Evolutionary conservation across 1,284 basidiomycete species (phyloP).

Genomic region (Amylostereum chailletii): DNA sequence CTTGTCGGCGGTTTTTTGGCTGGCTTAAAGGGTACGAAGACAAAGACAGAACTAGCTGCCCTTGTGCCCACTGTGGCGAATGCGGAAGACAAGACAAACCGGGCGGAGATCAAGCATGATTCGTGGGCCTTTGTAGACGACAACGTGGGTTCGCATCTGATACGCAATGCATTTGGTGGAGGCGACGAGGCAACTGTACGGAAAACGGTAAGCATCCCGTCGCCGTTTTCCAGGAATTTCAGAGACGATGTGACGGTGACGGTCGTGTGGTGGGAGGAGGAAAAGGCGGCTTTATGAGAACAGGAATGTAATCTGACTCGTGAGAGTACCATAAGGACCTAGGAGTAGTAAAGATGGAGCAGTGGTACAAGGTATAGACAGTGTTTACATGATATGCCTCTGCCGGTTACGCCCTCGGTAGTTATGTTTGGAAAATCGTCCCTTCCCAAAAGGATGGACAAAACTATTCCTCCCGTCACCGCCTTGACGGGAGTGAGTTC

Average conservation of each 20-base stretch:
- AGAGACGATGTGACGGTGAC: slow-evolving; percentile 88
- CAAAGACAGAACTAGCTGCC: slow-evolving; percentile 45
- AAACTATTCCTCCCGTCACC: too few species aligned
- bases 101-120: slow-evolving; percentile 60
- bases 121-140: slow-evolving; percentile 82
- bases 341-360: too few species aligned
- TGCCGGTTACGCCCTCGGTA: too few species aligned
- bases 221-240: slow-evolving; percentile 71
- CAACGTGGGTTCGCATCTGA: slow-evolving; percentile 85
- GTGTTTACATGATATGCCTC: too few species aligned
- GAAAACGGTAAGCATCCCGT: slow-evolving; percentile 77
- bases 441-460: too few species aligned
- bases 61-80: slow-evolving; percentile 49
- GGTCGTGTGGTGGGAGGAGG: slow-evolving; percentile 77
- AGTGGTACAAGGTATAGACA: too few species aligned
- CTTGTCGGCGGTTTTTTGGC: slow-evolving; percentile 81
- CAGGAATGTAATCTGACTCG: too few species aligned
- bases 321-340: too few species aligned
- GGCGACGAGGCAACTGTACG: slow-evolving; percentile 64
- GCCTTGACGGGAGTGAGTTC: too few species aligned
- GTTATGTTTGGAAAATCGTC: too few species aligned
- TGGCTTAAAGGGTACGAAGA: slow-evolving; percentile 58
- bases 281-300: slow-evolving; percentile 15
- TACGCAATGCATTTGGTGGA: slow-evolving; percentile 91
- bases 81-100: slow-evolving; percentile 40